Conservation (phyloP, 192 early-diverging fungal species). For the Entomortierella lignicola region DNA sequence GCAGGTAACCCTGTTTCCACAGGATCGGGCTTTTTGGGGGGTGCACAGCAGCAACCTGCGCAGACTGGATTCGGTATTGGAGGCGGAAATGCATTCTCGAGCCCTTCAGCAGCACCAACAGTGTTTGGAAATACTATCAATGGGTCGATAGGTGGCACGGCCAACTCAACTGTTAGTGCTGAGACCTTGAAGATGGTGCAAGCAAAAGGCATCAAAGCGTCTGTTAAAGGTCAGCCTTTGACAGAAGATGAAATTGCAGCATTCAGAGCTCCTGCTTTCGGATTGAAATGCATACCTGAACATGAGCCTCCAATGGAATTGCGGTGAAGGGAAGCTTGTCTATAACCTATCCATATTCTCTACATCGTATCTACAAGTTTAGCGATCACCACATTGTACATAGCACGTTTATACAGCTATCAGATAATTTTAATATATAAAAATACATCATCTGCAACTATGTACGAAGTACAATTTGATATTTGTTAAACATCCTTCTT, state of each 20-base stretch:
- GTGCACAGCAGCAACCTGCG: conserved; percentile 3
- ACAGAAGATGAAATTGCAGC: conserved; percentile 45
- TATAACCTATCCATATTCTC: not conserved
- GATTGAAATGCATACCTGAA: conserved; percentile 55
- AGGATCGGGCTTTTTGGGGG: conserved; percentile 12
- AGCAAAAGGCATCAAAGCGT: conserved; percentile 15
- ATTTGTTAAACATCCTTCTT: conserved; percentile 7
- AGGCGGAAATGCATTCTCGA: not conserved
- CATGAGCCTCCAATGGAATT: conserved; percentile 57
- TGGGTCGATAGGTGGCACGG: not conserved
- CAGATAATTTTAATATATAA: too few species aligned
- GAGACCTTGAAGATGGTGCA: conserved; percentile 30
- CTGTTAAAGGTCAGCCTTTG: conserved; percentile 24
- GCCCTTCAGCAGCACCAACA: not conserved
- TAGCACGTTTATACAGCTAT: not conserved
- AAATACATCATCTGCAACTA: too few species aligned
- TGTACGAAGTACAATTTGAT: not conserved
- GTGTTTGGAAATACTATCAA: conserved; percentile 10
- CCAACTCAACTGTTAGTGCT: too few species aligned
- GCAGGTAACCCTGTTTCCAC: too few species aligned
- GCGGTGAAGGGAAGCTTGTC: conserved; percentile 25
- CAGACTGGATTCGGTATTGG: conserved; percentile 9
- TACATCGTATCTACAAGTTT: not conserved
- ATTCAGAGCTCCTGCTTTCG: conserved; percentile 49
- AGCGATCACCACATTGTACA: not conserved